Evolutionary conservation across 257 asterid species (phyloP), one percentile per base, ranked within the genome.

Genomic region (Lantana camara): DNA sequence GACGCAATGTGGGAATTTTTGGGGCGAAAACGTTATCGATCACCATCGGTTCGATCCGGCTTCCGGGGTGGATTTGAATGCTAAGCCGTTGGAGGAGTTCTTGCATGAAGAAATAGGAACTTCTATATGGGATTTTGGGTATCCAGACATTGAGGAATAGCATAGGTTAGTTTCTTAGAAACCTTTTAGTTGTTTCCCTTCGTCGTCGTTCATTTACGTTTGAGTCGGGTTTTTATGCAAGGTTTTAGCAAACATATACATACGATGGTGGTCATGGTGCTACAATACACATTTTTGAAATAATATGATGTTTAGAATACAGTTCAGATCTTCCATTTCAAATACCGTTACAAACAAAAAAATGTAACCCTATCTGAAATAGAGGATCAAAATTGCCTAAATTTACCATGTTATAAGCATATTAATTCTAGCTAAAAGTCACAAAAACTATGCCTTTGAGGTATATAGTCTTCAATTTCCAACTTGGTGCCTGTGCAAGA

Each of bases 361-460:
- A 9, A 35, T 35, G 40, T 7, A 35, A 35, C 40, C 4, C 40
- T 35, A 35, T 35, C 7, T 35, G 35, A 30, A 30, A 30, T 30
- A 30, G 35, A 35, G 40, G 40, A 4, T 35, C 40, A 35, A 35
- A 30, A 35, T 4, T 35, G 40, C 40, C 11, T 35, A 9, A n/a
- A n/a, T 27, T 27, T 27, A 2, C 32, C 32, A 53, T 53, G n/a
- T 53, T 53, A 15, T 15, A n/a, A 7, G 35, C 22, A 2, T 11
- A 8, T 3, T 15, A 46, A 4, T 20, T 37, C 59, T 61, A 40
- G 37, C 59, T 79, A 83, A 49, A 69, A 81, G 15, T 86, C 83
- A 64, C 79, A 79, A 73, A 81, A 85, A 68, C 85, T 85, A 52
- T 79, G 93, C 49, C 87, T 78, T 21, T 63, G 80, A n/a, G 85